phyloP scores from a whole-genome alignment of 2,329 filamentous ascomycete genomes.

The Claviceps fusiformis region DNA sequence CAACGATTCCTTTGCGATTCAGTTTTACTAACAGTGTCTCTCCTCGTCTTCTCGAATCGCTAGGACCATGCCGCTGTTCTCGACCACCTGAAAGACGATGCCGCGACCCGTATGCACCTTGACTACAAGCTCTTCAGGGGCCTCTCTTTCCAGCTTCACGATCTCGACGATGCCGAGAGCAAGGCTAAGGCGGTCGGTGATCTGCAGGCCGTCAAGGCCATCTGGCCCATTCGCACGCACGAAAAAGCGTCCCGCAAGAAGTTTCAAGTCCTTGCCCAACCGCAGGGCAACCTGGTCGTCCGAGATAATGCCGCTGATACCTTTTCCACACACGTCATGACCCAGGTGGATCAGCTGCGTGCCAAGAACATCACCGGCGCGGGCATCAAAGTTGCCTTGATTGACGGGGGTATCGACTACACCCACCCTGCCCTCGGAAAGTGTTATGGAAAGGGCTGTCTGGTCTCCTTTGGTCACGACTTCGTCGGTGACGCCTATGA shows the following conservation, averaged over 20 bases:
- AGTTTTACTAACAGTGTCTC: constrained; percentile 8
- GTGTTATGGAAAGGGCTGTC: constrained; percentile 45
- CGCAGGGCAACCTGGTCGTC: constrained; percentile 7
- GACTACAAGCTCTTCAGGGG: constrained; percentile 40
- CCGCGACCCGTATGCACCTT: constrained; percentile 31
- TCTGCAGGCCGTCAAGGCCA: constrained; percentile 30
- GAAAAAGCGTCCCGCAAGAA: constrained; percentile 27
- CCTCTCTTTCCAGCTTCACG: constrained; percentile 37
- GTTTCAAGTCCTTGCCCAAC: constrained; percentile 2
- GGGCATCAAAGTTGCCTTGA: constrained; percentile 38
- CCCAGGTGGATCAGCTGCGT: constrained; percentile 39
- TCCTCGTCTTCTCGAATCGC: neutral
- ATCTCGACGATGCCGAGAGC: constrained; percentile 29
- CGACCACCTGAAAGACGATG: constrained; percentile 10
- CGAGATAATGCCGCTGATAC: constrained; percentile 18
- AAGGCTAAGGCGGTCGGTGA: constrained; percentile 26
- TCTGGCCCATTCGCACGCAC: constrained; percentile 34
- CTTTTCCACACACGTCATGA: constrained; percentile 39
- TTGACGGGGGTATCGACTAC: constrained; percentile 48
- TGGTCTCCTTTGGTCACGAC: constrained; percentile 44
- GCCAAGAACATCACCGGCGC: constrained; percentile 33
- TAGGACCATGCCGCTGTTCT: constrained; percentile 3
- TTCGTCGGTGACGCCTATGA: constrained; percentile 43
- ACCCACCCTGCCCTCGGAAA: constrained; percentile 49
- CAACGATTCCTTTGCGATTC: too few species aligned